Evolutionary conservation across 2,329 filamentous ascomycete genomes (phyloP).

Genomic region (Proliferodiscus dingleyae): DNA sequence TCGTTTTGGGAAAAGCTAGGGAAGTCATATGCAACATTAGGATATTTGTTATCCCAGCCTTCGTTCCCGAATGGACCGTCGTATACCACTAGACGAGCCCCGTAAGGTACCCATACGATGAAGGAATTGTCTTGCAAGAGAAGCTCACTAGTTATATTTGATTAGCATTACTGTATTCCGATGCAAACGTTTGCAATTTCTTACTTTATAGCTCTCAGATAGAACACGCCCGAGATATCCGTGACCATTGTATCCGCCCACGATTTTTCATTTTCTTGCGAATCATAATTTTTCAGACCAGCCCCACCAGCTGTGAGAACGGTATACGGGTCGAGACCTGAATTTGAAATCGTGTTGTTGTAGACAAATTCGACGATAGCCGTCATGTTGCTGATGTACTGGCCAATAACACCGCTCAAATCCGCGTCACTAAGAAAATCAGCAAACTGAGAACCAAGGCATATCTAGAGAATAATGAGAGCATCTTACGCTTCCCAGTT

Average conservation of each 20-base stretch:
- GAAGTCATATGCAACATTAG: not conserved
- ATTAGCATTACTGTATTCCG: no score
- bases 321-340: no score
- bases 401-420: no score
- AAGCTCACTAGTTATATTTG: no score
- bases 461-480: no score
- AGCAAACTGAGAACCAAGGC: no score
- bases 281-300: not conserved
- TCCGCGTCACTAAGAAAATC: no score
- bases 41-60: not conserved
- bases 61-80: not conserved
- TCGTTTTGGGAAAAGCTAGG: not conserved
- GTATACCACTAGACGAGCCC: not conserved
- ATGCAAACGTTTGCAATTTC: no score
- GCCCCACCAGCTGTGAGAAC: not conserved
- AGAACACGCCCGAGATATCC: not conserved
- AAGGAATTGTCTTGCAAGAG: not conserved
- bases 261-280: not conserved
- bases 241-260: not conserved
- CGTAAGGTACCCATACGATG: not conserved
- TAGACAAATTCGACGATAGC: no score
- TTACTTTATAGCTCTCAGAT: not conserved
- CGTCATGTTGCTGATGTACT: no score
- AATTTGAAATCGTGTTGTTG: no score
- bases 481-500: no score